These are phyloP conservation scores for Circinella umbellata DNA, from an alignment of 371 early-diverging fungal genomes.

Conservation along the genomic window DNA sequence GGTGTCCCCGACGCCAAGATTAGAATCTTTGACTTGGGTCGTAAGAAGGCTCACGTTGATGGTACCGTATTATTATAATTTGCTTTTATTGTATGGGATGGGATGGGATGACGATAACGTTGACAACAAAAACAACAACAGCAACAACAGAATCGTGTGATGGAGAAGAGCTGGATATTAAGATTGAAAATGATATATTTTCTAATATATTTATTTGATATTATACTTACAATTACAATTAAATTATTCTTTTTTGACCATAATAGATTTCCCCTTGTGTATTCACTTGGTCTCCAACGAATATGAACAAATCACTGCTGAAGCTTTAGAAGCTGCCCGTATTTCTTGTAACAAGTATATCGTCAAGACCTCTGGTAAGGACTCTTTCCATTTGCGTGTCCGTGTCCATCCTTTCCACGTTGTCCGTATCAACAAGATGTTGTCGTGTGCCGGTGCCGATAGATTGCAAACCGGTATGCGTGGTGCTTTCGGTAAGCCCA, in stretches of 20 bases:
- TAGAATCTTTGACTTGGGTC: conserved; percentile 98
- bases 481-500: conserved; percentile 99
- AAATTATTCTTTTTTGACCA: background rate
- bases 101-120: background rate
- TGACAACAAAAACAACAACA: too few relatives aligned
- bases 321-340: conserved; percentile 99
- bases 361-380: conserved; percentile 98
- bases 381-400: conserved; percentile 99
- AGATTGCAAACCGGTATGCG: conserved; percentile 99
- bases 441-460: conserved; percentile 99
- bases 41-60: conserved; percentile 98
- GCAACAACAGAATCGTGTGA: too few relatives aligned
- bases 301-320: conserved; percentile 98
- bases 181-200: too few relatives aligned
- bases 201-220: too few relatives aligned
- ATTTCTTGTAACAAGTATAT: conserved; percentile 99
- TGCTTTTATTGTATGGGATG: background rate
- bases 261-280: conserved; percentile 92
- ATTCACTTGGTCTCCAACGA: conserved; percentile 99
- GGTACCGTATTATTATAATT: background rate
- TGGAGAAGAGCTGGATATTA: too few relatives aligned
- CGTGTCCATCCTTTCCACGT: conserved; percentile 99
- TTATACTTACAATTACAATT: background rate
- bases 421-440: conserved; percentile 99
- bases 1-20: conserved; percentile 99